A percentile compares a stretch with the other conserved stretches of the same genome.
These are phyloP conservation scores for Fusarium pseudocircinatum DNA, from an alignment of 2,329 filamentous ascomycete species.

Conservation along the genomic window DNA sequence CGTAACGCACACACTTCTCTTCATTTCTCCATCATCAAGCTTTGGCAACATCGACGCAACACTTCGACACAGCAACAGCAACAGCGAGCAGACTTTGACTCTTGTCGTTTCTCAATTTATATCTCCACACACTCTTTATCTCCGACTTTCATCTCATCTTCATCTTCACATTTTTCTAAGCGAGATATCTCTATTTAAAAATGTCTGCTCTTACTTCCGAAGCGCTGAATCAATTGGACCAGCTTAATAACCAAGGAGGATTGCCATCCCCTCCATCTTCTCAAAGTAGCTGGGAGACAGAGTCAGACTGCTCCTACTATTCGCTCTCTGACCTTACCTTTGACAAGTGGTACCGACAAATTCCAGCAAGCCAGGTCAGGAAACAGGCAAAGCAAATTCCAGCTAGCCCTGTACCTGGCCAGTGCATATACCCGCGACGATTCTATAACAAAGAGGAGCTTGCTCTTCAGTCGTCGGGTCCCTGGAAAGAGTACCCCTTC, in stretches of 20 bases:
- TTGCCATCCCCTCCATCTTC: not conserved
- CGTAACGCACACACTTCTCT: not conserved
- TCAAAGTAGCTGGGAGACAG: not conserved
- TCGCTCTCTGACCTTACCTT: not conserved
- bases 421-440: not conserved
- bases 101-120: accelerated
- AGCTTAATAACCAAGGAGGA: not conserved
- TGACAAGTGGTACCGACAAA: slow-evolving; percentile 10
- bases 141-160: not conserved
- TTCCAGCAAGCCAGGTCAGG: slow-evolving; percentile 11
- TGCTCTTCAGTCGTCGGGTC: not conserved
- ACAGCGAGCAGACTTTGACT: not conserved
- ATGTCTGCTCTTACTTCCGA: slow-evolving; percentile 2
- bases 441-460: slow-evolving; percentile 10
- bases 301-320: slow-evolving; percentile 20
- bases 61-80: not conserved
- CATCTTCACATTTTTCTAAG: accelerated
- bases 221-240: not conserved
- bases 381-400: slow-evolving; percentile 10
- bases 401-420: not conserved
- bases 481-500: slow-evolving; percentile 20
- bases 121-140: too few species aligned
- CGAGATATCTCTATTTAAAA: too few species aligned
- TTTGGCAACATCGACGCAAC: accelerated
- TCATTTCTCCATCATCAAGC: not conserved